Evolutionary conservation across 177 flowering plant species (phyloP), one percentile per base, ranked within the genome.

Genomic region (Vitis hybrid): DNA sequence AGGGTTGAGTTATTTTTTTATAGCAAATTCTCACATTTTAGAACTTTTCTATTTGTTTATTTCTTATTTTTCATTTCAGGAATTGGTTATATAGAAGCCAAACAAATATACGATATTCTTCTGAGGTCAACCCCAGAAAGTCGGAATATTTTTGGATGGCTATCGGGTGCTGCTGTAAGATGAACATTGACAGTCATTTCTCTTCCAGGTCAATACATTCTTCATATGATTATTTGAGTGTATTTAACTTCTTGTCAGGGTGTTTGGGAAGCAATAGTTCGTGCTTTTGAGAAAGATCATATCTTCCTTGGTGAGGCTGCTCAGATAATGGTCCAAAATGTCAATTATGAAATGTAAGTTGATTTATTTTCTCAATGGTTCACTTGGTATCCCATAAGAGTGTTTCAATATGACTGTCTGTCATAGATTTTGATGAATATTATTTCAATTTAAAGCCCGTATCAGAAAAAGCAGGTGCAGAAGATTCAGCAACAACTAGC

Each of bases 241-340:
- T 70, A 5, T 45, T 59, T 56, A n/a, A 59, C 56, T 56, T 67
- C 70, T 60, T 62, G 59, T 66, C 80, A 95, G 99, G 99, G 99
- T 67, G 83, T 81, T 59, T 93, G 99, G 99, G 96, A 93, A 81
- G 79, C 88, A 62, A 93, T 95, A 72, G 93, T 90, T 56, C 92
- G 80, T 72, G 87, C 89, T 31, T 90, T 74, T 77, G 99, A 95
- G 86, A 93, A 95, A 76, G 98, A 95, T 78, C 83, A 86, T 75
- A 78, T 93, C 62, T 93, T 70, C 78, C 93, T 95, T 58, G 99
- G 96, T 57, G 99, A 95, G 82, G 99, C 97, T 84, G 97, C 99
- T 68, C 99, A 90, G 68, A 82, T 89, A 66, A 91, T 95, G 80
- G 86, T 87, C 67, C 99, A 95, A 80, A 93, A 93, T 79, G 97